A percentile compares a stretch with the other conserved stretches of the same genome.
Evolutionary conservation across 192 early-diverging fungal genomes (phyloP).

Genomic region (Podila horticola): DNA sequence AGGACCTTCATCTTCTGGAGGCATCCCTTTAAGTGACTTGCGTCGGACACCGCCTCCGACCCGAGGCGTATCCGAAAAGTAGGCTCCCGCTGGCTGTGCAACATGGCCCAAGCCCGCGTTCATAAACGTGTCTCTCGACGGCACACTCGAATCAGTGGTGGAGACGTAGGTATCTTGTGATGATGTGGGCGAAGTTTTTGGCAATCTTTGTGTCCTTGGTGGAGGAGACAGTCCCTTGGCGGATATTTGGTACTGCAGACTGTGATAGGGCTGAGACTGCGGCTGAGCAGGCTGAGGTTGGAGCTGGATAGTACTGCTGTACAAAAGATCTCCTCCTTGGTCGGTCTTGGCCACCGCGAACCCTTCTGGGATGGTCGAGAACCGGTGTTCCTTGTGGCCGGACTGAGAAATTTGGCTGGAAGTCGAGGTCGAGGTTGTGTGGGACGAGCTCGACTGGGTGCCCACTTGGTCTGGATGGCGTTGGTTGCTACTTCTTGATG

Average conservation of each 20-base stretch:
- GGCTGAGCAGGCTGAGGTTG: background rate
- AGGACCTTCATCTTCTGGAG: background rate
- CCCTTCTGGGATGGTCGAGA: background rate
- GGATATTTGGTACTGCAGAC: constrained; percentile 9
- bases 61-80: constrained; percentile 23
- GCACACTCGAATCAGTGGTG: background rate
- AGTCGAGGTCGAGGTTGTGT: background rate
- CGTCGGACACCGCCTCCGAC: constrained; percentile 30
- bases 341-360: background rate
- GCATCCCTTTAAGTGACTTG: constrained; percentile 16
- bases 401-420: background rate
- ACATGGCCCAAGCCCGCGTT: background rate
- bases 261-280: background rate
- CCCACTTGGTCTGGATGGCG: background rate
- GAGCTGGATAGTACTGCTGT: background rate
- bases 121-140: constrained; percentile 13
- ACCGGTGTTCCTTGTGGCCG: background rate
- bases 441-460: background rate
- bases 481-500: background rate
- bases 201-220: constrained; percentile 14
- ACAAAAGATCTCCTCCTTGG: background rate
- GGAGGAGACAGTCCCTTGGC: constrained; percentile 32
- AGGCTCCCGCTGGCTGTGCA: background rate
- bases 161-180: background rate
- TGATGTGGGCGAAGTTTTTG: background rate